A percentile compares a stretch with the other conserved stretches of the same genome.
Evolutionary conservation across 768 basidiomycete genomes (phyloP).

Genomic region (Boletellus ananiceps): DNA sequence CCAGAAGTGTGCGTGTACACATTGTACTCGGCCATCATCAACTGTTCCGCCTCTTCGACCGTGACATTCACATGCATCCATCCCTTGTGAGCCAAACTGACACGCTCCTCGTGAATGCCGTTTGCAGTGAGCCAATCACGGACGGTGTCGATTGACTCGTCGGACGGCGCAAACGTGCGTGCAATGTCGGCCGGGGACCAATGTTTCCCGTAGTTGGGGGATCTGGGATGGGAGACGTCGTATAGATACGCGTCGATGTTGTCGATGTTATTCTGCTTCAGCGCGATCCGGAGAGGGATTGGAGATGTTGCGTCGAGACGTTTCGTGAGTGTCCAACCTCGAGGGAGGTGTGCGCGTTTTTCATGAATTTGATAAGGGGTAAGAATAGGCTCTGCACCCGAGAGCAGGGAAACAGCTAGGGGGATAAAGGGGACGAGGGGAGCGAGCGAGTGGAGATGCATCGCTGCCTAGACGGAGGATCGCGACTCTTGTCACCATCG

Average conservation of each 20-base stretch:
- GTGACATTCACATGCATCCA: slow-evolving; percentile 27
- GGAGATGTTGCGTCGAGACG: slow-evolving; percentile 29
- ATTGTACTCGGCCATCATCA: slow-evolving; percentile 32
- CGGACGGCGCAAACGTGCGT: slow-evolving; percentile 22
- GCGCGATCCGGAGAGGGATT: slow-evolving; percentile 28
- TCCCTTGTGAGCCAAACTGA: slow-evolving; percentile 15
- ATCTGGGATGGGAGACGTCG: slow-evolving; percentile 32
- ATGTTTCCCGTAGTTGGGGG: slow-evolving; percentile 27
- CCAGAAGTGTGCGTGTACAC: slow-evolving; percentile 24
- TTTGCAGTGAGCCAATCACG: slow-evolving; percentile 24
- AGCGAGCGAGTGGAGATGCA: too few relatives aligned
- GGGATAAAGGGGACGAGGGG: neutral
- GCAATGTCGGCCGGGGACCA: slow-evolving; percentile 27
- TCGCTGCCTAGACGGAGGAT: too few relatives aligned
- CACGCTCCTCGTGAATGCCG: slow-evolving; percentile 20
- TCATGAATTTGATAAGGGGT: slow-evolving; percentile 35
- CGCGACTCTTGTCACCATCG: too few relatives aligned
- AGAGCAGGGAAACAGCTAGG: slow-evolving; percentile 11
- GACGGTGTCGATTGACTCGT: slow-evolving; percentile 24
- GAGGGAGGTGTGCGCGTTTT: slow-evolving; percentile 34
- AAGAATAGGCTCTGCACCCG: slow-evolving; percentile 13
- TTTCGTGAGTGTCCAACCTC: slow-evolving; percentile 35
- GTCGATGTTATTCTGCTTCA: slow-evolving; percentile 30
- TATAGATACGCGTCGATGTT: slow-evolving; percentile 21
- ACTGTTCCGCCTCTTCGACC: slow-evolving; percentile 29